A percentile compares a stretch with the other conserved stretches of the same genome.
These are phyloP conservation scores for Rhododendron henanense DNA, from an alignment of 148 eudicot genomes.

Conservation along the genomic window DNA sequence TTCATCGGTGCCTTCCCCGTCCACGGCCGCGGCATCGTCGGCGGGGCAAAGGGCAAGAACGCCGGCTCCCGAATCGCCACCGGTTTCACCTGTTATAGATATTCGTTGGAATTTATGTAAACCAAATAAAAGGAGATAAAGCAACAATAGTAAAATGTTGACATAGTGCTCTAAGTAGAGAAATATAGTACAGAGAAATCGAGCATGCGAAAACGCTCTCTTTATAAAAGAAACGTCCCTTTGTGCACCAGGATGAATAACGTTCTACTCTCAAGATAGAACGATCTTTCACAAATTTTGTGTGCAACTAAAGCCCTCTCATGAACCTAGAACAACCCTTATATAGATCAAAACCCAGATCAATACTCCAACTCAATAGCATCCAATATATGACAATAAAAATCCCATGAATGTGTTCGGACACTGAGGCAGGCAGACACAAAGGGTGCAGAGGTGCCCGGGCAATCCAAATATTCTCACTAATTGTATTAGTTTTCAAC, in stretches of 20 bases:
- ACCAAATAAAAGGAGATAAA: neutral
- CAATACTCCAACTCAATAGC: neutral
- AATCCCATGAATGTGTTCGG: neutral
- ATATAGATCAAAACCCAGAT: neutral
- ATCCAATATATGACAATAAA: neutral
- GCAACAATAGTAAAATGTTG: neutral
- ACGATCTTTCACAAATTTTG: neutral
- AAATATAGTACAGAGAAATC: neutral
- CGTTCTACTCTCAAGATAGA: neutral
- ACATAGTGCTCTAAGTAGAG: neutral
- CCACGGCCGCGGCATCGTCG: constrained; percentile 91
- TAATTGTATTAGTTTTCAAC: no score
- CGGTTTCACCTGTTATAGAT: constrained; percentile 30
- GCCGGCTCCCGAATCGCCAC: constrained; percentile 81
- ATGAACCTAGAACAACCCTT: neutral
- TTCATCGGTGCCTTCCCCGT: constrained; percentile 91
- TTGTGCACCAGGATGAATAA: neutral
- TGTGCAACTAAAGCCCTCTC: neutral
- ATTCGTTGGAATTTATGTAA: neutral
- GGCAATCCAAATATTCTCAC: neutral
- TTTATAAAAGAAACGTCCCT: neutral
- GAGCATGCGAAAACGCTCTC: neutral
- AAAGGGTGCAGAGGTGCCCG: neutral
- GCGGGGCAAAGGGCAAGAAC: constrained; percentile 88
- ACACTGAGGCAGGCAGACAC: neutral